Evolutionary conservation across 2,329 filamentous ascomycete genomes (phyloP), one percentile per base, ranked within the genome.

Genomic region (Metarhizium guizhouense): DNA sequence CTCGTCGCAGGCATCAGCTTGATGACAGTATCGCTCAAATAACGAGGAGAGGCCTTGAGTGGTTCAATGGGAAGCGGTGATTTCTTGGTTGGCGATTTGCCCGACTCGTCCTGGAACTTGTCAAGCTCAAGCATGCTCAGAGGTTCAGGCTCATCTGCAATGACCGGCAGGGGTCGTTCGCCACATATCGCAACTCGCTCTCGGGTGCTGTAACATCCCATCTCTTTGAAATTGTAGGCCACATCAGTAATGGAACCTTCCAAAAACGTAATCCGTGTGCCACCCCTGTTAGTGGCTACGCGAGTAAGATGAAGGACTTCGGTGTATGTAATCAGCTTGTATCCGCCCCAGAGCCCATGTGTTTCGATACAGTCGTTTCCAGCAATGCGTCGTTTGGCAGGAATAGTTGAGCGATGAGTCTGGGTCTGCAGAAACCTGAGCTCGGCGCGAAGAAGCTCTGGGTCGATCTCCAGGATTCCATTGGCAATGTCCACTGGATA

Each of bases 11-110:
- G 69, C n/a, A 62, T 29, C 47, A 71, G 60, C 55, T 62, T 64
- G 55, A 70, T 58, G 29, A 69, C 62, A 3, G 60, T 63, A 38
- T 65, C 62, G n/a, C 61, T 63, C 51, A 71, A 54, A 29, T 65
- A 67, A 36, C 57, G 60, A 20, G 58, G 60, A 20, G 58, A 59
- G 47, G 52, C 59, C 60, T 64, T 64, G 52, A 68, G 57, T 6
- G 66, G 66, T 47, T 57, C 66, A 2, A 60, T 59, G 13, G 65
- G 63, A n/a, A 61, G 60, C 29, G 63, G 58, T 32, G 62, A 56
- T 42, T 62, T 62, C 62, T 71, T 71, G 20, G 61, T 64, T 1
- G 69, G 69, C 5, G 68, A 71, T 47, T 68, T 63, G 1, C 63
- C 56, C 51, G 61, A 60, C 54, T 59, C 47, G 6, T 57, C 54